Conservation (phyloP, 2,329 filamentous ascomycete genomes). For the Geosmithia putterillii region DNA sequence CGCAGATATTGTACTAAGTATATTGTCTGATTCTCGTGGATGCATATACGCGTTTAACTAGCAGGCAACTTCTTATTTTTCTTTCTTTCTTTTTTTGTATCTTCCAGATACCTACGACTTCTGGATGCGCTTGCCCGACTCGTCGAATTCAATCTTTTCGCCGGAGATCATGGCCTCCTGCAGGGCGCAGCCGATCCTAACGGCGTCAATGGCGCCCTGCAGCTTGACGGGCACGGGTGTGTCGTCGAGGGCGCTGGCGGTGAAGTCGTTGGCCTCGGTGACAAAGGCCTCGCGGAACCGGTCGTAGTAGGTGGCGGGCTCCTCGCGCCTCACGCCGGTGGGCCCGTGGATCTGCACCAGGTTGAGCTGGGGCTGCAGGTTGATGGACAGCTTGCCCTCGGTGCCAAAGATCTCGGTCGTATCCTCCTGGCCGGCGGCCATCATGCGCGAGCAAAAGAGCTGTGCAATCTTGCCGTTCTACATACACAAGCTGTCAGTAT, state of each 20-base stretch:
- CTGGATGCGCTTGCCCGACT: conserved; percentile 31
- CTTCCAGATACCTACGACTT: conserved; percentile 23
- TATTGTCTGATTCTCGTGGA: too few relatives aligned
- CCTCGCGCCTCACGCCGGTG: conserved; percentile 36
- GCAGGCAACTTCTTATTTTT: too few relatives aligned
- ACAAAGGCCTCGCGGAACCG: conserved; percentile 51
- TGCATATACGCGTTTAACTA: too few relatives aligned
- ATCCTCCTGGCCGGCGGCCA: conserved; percentile 56
- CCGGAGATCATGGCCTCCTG: conserved; percentile 43
- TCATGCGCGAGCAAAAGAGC: conserved; percentile 53
- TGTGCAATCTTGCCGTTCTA: conserved; percentile 47
- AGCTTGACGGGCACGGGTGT: conserved; percentile 43
- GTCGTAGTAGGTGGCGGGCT: conserved; percentile 50
- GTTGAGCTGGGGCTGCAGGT: conserved; percentile 41
- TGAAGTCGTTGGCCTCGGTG: conserved; percentile 52
- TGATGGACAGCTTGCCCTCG: conserved; percentile 49
- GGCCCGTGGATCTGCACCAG: conserved; percentile 42
- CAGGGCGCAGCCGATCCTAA: conserved; percentile 47
- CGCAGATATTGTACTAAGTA: too few relatives aligned
- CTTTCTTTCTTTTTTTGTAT: too few relatives aligned
- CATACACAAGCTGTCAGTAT: not conserved
- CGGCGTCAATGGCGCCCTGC: conserved; percentile 41
- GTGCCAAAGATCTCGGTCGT: conserved; percentile 57
- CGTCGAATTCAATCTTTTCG: conserved; percentile 46
- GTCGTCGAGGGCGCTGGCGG: conserved; percentile 42